A percentile compares a stretch with the other conserved stretches of the same genome.
These are phyloP conservation scores for Moricandia arvensis DNA, from an alignment of 345 rosid genomes.

Conservation along the genomic window DNA sequence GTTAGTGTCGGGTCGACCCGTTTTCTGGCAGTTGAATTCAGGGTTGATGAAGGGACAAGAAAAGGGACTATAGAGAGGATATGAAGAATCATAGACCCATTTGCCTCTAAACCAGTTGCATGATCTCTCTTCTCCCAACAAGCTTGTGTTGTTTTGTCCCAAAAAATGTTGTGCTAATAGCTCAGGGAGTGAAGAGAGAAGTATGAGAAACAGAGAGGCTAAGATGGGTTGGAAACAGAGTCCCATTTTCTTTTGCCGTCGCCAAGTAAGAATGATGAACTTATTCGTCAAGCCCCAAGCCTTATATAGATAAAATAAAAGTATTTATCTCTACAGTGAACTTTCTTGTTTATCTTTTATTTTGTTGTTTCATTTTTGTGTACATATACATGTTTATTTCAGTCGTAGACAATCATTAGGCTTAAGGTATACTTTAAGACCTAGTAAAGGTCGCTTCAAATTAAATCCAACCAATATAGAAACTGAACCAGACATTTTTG, in stretches of 20 bases:
- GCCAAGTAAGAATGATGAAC: conserved; percentile 29
- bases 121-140: conserved; percentile 11
- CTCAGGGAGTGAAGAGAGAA: conserved; percentile 18
- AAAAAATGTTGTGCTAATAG: conserved; percentile 24
- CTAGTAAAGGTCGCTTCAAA: neutral
- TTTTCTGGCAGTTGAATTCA: conserved; percentile 72
- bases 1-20: conserved; percentile 65
- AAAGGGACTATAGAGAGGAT: conserved; percentile 65
- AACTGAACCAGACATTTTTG: neutral
- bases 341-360: conserved; percentile 1
- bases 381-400: neutral
- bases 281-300: conserved; percentile 24
- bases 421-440: conserved; percentile 27
- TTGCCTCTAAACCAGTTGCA: conserved; percentile 65
- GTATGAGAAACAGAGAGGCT: conserved; percentile 34
- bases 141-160: conserved; percentile 31
- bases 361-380: neutral
- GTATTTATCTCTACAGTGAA: conserved; percentile 3
- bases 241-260: conserved; percentile 27
- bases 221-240: conserved; percentile 25
- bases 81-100: conserved; percentile 68
- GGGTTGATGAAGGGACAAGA: conserved; percentile 64
- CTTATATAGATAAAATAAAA: conserved; percentile 19
- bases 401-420: conserved; percentile 16
- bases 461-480: neutral